phyloP scores from a whole-genome alignment of 2,329 filamentous ascomycete species.

The Colletotrichum tofieldiae region DNA sequence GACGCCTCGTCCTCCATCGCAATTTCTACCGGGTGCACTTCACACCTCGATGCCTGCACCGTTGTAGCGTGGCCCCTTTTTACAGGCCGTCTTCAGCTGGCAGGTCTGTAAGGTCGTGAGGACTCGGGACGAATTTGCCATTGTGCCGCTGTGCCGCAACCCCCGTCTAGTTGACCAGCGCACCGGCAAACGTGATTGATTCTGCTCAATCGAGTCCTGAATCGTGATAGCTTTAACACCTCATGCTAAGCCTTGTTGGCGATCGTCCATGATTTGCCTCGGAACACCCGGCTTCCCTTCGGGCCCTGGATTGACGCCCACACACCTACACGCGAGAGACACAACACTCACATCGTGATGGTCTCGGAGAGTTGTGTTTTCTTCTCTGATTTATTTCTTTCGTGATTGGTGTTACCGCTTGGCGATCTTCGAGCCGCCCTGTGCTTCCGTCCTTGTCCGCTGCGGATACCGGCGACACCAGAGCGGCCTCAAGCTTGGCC shows the following conservation, averaged over 20 bases:
- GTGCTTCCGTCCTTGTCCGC: conserved; percentile 1
- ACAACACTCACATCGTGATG: background rate
- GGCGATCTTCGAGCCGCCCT: conserved; percentile 23
- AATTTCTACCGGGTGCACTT: conserved; percentile 5
- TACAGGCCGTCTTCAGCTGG: background rate
- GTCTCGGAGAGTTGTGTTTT: conserved; percentile 6
- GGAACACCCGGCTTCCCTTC: conserved; percentile 12
- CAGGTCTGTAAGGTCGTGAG: background rate
- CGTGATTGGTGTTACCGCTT: conserved; percentile 17
- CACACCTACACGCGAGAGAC: background rate
- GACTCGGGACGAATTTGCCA: background rate
- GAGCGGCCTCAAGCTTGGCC: conserved; percentile 35
- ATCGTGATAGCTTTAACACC: conserved; percentile 22
- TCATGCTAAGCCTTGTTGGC: conserved; percentile 34
- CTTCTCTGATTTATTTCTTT: background rate
- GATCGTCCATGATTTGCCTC: conserved; percentile 34
- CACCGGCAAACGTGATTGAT: background rate
- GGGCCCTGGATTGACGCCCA: background rate
- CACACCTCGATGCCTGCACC: conserved; percentile 7
- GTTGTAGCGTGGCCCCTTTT: background rate
- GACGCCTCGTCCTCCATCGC: conserved; percentile 22
- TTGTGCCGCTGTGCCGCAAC: background rate
- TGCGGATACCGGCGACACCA: conserved; percentile 37
- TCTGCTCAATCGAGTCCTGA: conserved; percentile 13
- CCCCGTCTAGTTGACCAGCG: background rate